Percentiles rank a stretch among this genome's conserved stretches.
phyloP scores from a whole-genome alignment of 75 land plant genomes.

The Adiantum capillusveneris region DNA sequence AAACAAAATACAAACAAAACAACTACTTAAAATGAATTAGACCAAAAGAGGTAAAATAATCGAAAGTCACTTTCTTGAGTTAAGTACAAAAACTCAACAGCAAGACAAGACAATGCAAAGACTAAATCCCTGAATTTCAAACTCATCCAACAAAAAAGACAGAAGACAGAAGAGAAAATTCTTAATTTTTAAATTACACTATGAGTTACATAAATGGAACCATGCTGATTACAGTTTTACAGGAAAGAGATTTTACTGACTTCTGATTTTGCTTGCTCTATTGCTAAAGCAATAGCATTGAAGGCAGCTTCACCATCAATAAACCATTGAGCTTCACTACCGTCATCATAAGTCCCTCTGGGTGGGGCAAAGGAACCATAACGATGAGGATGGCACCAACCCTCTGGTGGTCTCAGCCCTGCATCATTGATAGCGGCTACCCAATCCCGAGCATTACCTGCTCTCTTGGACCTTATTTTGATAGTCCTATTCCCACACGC shows the following conservation, averaged over 20 bases:
- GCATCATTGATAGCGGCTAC: conserved; percentile 97
- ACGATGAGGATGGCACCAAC: conserved; percentile 98
- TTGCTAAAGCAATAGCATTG: conserved; percentile 88
- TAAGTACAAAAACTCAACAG: too few species aligned
- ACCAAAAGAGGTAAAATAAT: too few species aligned
- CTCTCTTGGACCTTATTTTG: conserved; percentile 54
- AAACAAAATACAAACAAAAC: too few species aligned
- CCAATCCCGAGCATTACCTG: conserved; percentile 75
- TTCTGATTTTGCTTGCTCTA: conserved; percentile 93
- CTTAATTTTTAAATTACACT: too few species aligned
- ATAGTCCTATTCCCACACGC: conserved; percentile 79
- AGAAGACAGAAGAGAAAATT: too few species aligned
- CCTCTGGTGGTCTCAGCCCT: conserved; percentile 90
- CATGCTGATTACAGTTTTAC: too few species aligned
- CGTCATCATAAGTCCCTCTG: conserved; percentile 80
- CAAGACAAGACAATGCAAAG: too few species aligned
- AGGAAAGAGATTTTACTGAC: conserved; percentile 18
- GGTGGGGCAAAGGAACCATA: conserved; percentile 98
- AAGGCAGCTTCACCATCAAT: conserved; percentile 91
- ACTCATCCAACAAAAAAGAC: too few species aligned
- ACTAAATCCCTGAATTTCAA: too few species aligned
- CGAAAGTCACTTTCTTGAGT: too few species aligned
- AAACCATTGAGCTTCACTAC: conserved; percentile 88
- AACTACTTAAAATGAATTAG: too few species aligned
- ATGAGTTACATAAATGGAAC: too few species aligned